Base-by-base conservation (phyloP, 345 rosid species). In the Salix dunnii region DNA sequence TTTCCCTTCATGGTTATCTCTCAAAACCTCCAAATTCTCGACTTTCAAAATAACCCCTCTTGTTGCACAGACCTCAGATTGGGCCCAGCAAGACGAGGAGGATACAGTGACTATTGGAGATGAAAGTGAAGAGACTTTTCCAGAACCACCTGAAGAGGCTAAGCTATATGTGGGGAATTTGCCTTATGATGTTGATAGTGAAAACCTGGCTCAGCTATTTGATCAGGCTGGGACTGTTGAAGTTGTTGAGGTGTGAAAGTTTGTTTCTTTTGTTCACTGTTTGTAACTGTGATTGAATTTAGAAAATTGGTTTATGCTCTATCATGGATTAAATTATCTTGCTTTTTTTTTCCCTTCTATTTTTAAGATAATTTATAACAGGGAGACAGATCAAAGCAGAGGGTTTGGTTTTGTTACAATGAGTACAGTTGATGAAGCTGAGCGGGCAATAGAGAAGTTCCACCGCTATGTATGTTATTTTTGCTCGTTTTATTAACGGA, bases 381-480 rank as follows among this genome's bases (percentile, higher is more conserved):
- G 92, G 77, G 92, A 91, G 67, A 94, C 89, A 12, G 94, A 94
- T 71, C 87, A 80, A 79, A 95, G 99, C 61, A 91, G 99, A 42
- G 99, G 99, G 28, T 95, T 95, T 67, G 97, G 99, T 61, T 95
- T 95, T 28, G 97, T 95, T 81, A 90, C 93, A 2, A 91, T 95
- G 97, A 92, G 94, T 75, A 84, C 90, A 0, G 93, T 91, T 73
- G 96, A 91, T 49, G 97, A 95, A 85, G 97, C 96, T 42, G 99
- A 95, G 75, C 85, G 75, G 76, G 99, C 96, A 67, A 91, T 86
- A 1, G 96, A 91, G 25, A 80, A 81, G 82, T 81, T 91, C 60
- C 80, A 89, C 81, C 89, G 91, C 69, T 91, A 86, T 84, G 97
- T 93, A 83, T 87, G 97, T 82, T 84, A 12, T 5, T 21, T 79